A percentile compares a stretch with the other conserved stretches of the same genome.
Conservation (phyloP, 2,329 filamentous ascomycete species). For the Xylariaceae sp. region DNA sequence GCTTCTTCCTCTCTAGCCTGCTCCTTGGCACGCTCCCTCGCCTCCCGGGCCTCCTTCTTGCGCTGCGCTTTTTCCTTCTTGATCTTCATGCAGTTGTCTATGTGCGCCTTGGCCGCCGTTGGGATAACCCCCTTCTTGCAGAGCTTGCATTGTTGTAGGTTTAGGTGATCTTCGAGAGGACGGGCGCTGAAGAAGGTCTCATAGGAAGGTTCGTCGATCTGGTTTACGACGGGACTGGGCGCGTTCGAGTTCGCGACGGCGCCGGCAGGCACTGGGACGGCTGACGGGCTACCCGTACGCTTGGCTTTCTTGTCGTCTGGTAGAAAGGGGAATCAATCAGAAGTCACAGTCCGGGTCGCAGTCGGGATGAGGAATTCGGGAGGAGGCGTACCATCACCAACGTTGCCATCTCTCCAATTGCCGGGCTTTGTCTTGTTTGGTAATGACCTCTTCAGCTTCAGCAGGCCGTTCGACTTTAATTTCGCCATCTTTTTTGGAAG, state of each 20-base stretch:
- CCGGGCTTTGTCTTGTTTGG: constrained; percentile 62
- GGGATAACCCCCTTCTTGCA: constrained; percentile 86
- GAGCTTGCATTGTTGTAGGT: constrained; percentile 83
- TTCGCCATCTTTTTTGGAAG: constrained; percentile 49
- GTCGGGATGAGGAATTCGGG: too few relatives aligned
- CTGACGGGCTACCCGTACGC: constrained; percentile 30
- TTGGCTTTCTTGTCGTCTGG: constrained; percentile 52
- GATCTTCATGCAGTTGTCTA: constrained; percentile 74
- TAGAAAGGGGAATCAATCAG: background rate
- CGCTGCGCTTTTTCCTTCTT: constrained; percentile 77
- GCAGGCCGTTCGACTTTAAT: constrained; percentile 39
- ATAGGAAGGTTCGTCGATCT: constrained; percentile 69
- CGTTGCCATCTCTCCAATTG: constrained; percentile 65
- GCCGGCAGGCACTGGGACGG: constrained; percentile 26
- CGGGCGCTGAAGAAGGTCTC: constrained; percentile 77
- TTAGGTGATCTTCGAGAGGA: constrained; percentile 72
- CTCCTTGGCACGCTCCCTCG: constrained; percentile 59
- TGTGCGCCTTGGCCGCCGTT: constrained; percentile 69
- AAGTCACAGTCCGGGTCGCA: background rate
- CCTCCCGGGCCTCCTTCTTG: constrained; percentile 70
- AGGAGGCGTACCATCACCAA: constrained; percentile 51
- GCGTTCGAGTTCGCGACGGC: constrained; percentile 38
- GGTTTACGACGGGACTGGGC: constrained; percentile 55
- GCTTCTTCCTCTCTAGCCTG: constrained; percentile 53
- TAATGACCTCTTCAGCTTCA: constrained; percentile 58